Conservation (phyloP, 108 stramenopile genomes). For the Bacterosira constricta region DNA sequence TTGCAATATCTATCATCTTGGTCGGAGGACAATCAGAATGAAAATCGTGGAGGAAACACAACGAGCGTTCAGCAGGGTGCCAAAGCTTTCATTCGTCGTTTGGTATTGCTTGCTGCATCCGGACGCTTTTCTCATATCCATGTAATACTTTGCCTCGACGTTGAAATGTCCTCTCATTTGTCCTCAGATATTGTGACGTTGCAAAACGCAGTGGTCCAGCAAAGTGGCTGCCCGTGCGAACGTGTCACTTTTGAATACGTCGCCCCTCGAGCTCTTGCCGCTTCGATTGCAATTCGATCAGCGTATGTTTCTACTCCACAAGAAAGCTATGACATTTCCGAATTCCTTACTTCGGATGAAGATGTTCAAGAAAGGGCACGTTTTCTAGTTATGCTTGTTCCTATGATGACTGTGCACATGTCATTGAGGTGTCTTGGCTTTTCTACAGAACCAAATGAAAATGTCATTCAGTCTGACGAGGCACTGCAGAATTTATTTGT, state of each 20-base stretch:
- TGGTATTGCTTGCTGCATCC: constrained; percentile 50
- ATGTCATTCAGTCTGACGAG: background rate
- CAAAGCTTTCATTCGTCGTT: constrained; percentile 29
- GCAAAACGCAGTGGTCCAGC: constrained; percentile 59
- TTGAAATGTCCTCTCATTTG: constrained; percentile 25
- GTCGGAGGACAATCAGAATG: constrained; percentile 9
- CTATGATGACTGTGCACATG: constrained; percentile 48
- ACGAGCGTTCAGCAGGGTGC: constrained; percentile 10
- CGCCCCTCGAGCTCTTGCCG: constrained; percentile 45
- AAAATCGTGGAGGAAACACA: constrained; percentile 1
- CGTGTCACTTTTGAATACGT: constrained; percentile 46
- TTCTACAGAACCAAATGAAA: background rate
- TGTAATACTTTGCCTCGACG: constrained; percentile 60
- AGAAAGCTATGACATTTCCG: constrained; percentile 2
- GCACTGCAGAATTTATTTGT: constrained; percentile 24
- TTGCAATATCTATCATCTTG: constrained; percentile 50
- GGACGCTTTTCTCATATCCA: constrained; percentile 53
- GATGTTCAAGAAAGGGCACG: constrained; percentile 43
- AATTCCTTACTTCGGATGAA: constrained; percentile 24
- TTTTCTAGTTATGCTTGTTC: constrained; percentile 48
- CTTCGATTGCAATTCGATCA: constrained; percentile 42
- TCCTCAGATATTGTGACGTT: constrained; percentile 42
- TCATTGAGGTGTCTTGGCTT: constrained; percentile 28
- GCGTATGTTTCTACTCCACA: background rate
- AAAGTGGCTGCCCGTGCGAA: constrained; percentile 36